Conservation (phyloP, 2,329 filamentous ascomycete species). For the Neonectria sp. region DNA sequence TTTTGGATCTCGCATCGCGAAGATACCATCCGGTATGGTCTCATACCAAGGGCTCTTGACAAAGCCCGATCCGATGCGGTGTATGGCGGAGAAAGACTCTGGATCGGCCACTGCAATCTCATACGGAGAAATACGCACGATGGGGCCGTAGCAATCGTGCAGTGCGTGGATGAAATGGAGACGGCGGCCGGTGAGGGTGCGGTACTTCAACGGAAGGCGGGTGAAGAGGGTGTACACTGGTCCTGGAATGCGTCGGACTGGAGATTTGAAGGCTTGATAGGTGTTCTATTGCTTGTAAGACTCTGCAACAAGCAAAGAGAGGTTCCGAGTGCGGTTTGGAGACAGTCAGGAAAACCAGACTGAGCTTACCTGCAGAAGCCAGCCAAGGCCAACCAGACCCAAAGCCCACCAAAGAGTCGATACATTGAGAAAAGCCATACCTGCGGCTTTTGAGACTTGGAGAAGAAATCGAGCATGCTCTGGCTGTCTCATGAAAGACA, state of each 20-base stretch:
- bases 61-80: conserved; percentile 36
- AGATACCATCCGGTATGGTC: conserved; percentile 9
- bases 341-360: no score
- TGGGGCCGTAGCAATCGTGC: conserved; percentile 14
- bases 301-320: neutral
- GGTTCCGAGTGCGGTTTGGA: neutral
- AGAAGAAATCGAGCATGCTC: neutral
- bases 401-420: neutral
- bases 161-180: conserved; percentile 30
- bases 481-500: neutral
- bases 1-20: conserved; percentile 31
- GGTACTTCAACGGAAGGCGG: conserved; percentile 13
- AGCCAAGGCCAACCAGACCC: neutral
- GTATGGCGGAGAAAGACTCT: conserved; percentile 26
- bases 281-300: neutral
- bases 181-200: conserved; percentile 13
- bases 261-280: neutral
- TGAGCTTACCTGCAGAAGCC: neutral
- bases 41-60: conserved; percentile 36
- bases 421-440: neutral
- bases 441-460: neutral
- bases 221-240: conserved; percentile 33
- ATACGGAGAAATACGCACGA: conserved; percentile 20
- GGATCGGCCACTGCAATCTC: conserved; percentile 28
- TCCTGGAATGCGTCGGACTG: conserved; percentile 11